These are phyloP conservation scores for Oemleria cerasiformis DNA, from an alignment of 306 rosid genomes.

Conservation along the genomic window DNA sequence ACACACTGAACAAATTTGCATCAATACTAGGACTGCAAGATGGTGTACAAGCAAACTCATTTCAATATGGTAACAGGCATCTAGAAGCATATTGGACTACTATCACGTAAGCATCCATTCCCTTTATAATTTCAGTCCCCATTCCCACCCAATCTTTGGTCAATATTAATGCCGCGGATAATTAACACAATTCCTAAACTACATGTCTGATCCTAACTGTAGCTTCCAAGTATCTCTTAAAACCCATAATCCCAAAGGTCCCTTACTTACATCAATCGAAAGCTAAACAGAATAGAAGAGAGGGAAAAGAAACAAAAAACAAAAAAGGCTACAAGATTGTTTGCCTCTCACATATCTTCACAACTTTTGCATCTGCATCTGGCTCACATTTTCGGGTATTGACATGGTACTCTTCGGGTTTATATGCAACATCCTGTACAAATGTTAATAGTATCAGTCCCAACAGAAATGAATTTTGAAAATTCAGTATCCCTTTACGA, in stretches of 20 bases:
- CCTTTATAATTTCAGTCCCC: no score
- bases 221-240: not conserved
- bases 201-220: not conserved
- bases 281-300: not conserved
- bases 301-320: not conserved
- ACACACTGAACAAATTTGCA: no score
- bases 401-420: slow-evolving; percentile 73
- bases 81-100: no score
- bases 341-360: slow-evolving; percentile 82
- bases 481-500: not conserved
- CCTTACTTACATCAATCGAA: not conserved
- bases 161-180: not conserved
- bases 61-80: no score
- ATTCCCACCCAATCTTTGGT: no score
- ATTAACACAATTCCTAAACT: not conserved
- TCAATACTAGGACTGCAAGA: not conserved
- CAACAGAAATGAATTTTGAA: not conserved
- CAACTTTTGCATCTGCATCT: slow-evolving; percentile 68
- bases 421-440: slow-evolving; percentile 75
- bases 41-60: no score
- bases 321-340: slow-evolving; percentile 12
- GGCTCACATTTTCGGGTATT: slow-evolving; percentile 80
- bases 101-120: no score
- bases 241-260: not conserved
- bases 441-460: not conserved